phyloP scores from a whole-genome alignment of 2,329 filamentous ascomycete genomes.

The Colletotrichum godetiae region DNA sequence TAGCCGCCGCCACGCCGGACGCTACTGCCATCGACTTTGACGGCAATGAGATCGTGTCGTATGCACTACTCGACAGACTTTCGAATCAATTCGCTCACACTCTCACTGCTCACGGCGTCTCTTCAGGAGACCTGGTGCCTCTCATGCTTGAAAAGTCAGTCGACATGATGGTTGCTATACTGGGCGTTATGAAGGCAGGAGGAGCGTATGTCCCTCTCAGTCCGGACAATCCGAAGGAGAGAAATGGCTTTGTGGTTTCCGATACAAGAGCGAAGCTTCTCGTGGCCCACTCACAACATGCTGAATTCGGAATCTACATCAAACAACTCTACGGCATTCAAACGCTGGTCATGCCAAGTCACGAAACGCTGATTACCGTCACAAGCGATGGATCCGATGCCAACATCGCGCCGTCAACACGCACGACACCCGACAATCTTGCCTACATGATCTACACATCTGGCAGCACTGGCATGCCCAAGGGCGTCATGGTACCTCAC shows the following conservation, averaged over 20 bases:
- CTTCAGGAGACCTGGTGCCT: conserved; percentile 4
- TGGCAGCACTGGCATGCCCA: conserved; percentile 30
- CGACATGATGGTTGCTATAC: conserved; percentile 35
- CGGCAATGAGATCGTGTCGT: conserved; percentile 14
- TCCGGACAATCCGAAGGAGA: conserved; percentile 36
- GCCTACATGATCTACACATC: conserved; percentile 32
- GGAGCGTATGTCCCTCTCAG: conserved; percentile 38
- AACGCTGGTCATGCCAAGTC: not conserved
- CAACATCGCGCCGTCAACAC: not conserved
- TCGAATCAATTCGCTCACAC: conserved; percentile 20
- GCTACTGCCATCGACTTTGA: conserved; percentile 19
- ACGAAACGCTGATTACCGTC: not conserved
- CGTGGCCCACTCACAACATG: conserved; percentile 25
- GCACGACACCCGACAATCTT: not conserved
- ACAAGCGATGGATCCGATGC: not conserved
- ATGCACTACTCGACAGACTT: not conserved
- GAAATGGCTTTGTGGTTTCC: conserved; percentile 37
- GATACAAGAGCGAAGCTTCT: conserved; percentile 33
- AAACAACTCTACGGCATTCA: not conserved
- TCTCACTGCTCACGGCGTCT: conserved; percentile 2
- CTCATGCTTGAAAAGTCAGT: conserved; percentile 36
- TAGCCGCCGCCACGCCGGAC: conserved; percentile 3
- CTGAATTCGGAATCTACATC: not conserved
- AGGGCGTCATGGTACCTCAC: conserved; percentile 37
- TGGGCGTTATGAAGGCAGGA: conserved; percentile 37